Conservation (phyloP, 1,284 basidiomycete species). For the Ceratobasidium sp. region DNA sequence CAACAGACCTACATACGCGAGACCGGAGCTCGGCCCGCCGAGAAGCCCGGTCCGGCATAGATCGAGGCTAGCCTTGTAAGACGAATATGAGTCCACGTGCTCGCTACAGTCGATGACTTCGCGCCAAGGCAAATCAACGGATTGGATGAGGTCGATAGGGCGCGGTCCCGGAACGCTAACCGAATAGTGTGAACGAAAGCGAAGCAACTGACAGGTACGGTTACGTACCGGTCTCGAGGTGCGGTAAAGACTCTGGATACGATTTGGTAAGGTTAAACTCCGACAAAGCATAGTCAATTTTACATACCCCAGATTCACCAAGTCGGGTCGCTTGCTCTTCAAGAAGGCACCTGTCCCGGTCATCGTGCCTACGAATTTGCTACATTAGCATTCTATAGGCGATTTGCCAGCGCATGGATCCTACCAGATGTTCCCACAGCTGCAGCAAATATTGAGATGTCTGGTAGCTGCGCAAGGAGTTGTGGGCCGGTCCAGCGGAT, state of each 20-base stretch:
- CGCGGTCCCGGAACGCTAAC: conserved; percentile 37
- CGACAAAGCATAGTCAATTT: no score
- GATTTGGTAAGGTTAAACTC: not conserved
- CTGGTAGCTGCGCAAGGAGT: conserved; percentile 24
- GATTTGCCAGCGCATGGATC: not conserved
- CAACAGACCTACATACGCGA: conserved; percentile 20
- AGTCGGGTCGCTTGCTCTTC: conserved; percentile 30
- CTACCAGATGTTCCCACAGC: conserved; percentile 42
- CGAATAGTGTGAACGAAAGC: not conserved
- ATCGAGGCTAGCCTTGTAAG: conserved; percentile 36
- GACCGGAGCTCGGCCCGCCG: conserved; percentile 39
- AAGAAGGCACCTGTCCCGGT: conserved; percentile 39
- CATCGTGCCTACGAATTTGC: conserved; percentile 14
- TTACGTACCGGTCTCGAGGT: conserved; percentile 33
- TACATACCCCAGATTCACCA: conserved; percentile 36
- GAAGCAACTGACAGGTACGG: not conserved
- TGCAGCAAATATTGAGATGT: conserved; percentile 32
- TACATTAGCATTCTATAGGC: not conserved
- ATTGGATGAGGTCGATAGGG: conserved; percentile 40
- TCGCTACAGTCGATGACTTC: conserved; percentile 43
- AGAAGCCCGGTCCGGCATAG: conserved; percentile 34
- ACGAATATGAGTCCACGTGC: conserved; percentile 29
- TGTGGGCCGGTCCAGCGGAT: conserved; percentile 42
- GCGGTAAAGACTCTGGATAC: conserved; percentile 39
- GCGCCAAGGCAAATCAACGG: conserved; percentile 44